Evolutionary conservation across 176 grass and related monocot genomes (phyloP), one percentile per base, ranked within the genome.

Genomic region (Musa acuminata): DNA sequence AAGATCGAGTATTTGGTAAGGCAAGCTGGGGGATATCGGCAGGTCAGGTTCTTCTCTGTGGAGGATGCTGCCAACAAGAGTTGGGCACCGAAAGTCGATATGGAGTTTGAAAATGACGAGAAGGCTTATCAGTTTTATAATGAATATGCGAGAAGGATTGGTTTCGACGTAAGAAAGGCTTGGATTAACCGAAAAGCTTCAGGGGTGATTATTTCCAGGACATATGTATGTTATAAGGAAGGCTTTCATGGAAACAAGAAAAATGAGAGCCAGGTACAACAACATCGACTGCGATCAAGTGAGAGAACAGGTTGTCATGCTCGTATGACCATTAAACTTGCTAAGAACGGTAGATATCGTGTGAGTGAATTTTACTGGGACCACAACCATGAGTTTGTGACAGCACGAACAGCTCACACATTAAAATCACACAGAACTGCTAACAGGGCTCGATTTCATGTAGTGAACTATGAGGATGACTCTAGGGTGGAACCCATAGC

Each of bases 51-150:
- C 52, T 8, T 77, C 60, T 79, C 77, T 8, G 14, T 79, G 25
- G 27, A 79, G 23, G 64, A 79, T 68, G 77, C 77, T 79, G 77
- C 77, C 48, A 25, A 79, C 51, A 69, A 69, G 67, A 69, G 65
- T 48, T 79, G 77, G 77, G 77, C 77, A 20, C 77, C 77, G 9
- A 79, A 79, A 55, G 51, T 69, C 2, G 85, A 69, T 54, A 83
- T 87, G 85, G 85, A 87, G 72, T 87, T 83, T 80, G 85, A 87
- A 58, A 65, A 80, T 72, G 85, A 82, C 55, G 76, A 83, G 13
- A 80, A 75, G 53, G 85, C 85, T 21, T 87, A 87, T 12, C 80
- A 66, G 49, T 87, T 75, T 64, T 87, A 87, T 55, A 76, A 80
- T 49, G 82, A 81, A 50, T 87, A 87, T 51, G 85, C 85, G 19